Percentiles rank a stretch among this genome's conserved stretches.
Evolutionary conservation across 1,139 yeast species (phyloP).

Genomic region (Yamadazyma siamensis): DNA sequence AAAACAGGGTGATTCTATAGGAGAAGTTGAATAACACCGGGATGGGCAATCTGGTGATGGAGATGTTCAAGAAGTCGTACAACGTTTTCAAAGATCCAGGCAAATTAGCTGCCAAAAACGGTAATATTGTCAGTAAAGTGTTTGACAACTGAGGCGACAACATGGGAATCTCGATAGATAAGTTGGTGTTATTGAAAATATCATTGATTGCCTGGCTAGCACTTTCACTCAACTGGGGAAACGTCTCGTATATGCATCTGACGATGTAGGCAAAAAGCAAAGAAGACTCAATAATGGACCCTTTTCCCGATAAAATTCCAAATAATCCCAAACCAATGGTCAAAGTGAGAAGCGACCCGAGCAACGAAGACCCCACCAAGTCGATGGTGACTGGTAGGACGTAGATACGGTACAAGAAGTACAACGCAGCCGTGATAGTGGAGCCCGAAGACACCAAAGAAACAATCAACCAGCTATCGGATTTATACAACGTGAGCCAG

Average conservation of each 20-base stretch:
- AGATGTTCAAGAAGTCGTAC: slow-evolving; percentile 64
- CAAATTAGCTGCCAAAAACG: slow-evolving; percentile 50
- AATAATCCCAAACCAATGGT: slow-evolving; percentile 73
- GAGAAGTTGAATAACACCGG: slow-evolving; percentile 79
- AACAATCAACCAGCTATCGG: slow-evolving; percentile 79
- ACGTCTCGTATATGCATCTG: slow-evolving; percentile 85
- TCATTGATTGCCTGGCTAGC: slow-evolving; percentile 39
- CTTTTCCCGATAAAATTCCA: slow-evolving; percentile 80
- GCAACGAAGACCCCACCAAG: slow-evolving; percentile 70
- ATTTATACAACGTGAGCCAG: slow-evolving; percentile 64
- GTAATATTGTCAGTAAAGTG: slow-evolving; percentile 40
- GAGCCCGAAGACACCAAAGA: slow-evolving; percentile 73
- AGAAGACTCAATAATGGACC: slow-evolving; percentile 87
- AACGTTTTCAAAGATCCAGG: slow-evolving; percentile 62
- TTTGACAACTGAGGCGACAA: slow-evolving; percentile 40
- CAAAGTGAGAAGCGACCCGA: slow-evolving; percentile 80
- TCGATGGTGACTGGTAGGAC: slow-evolving; percentile 68
- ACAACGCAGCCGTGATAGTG: slow-evolving; percentile 70
- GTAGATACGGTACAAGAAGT: slow-evolving; percentile 80
- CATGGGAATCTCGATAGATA: slow-evolving; percentile 32
- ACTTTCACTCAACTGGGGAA: slow-evolving; percentile 70
- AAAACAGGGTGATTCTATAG: slow-evolving; percentile 81
- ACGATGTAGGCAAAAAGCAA: slow-evolving; percentile 86
- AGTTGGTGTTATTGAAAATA: slow-evolving; percentile 36
- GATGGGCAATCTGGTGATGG: slow-evolving; percentile 73